phyloP scores from a whole-genome alignment of 2,329 filamentous ascomycete genomes.

The Diaporthe aspalathi region DNA sequence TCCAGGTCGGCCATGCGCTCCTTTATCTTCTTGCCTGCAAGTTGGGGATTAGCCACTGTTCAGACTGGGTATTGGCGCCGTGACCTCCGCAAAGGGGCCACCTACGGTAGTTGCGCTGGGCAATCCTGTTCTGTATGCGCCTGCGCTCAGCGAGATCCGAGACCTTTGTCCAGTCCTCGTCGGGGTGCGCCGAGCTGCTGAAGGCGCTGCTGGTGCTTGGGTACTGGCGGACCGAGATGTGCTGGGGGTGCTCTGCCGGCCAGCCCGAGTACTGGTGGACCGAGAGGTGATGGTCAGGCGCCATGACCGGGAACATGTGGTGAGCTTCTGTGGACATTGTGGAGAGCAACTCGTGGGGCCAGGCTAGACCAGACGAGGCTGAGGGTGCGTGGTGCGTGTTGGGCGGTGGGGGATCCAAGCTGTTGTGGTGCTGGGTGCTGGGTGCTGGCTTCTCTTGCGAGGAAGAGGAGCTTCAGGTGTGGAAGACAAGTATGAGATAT shows the following conservation, averaged over 20 bases:
- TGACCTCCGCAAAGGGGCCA: conserved; percentile 42
- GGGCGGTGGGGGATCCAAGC: not conserved
- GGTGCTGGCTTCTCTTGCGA: too few relatives aligned
- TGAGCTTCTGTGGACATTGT: conserved; percentile 38
- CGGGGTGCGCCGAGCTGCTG: conserved; percentile 91
- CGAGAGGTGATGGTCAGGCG: conserved; percentile 35
- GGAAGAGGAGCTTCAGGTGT: conserved; percentile 8
- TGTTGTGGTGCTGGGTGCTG: not conserved
- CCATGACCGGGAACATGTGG: conserved; percentile 39
- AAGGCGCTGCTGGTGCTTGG: conserved; percentile 87
- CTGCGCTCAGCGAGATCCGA: conserved; percentile 94
- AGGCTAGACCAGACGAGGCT: conserved; percentile 29
- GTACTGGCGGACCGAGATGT: conserved; percentile 39
- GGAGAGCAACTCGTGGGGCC: not conserved
- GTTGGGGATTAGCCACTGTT: conserved; percentile 38
- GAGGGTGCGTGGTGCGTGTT: conserved; percentile 3
- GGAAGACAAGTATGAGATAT: not conserved
- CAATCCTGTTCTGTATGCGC: conserved; percentile 97
- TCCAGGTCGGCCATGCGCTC: conserved; percentile 87
- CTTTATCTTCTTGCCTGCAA: conserved; percentile 91
- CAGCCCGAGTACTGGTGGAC: conserved; percentile 39
- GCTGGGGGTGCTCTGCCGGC: conserved; percentile 37
- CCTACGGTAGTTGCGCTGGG: conserved; percentile 94
- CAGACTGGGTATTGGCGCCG: not conserved
- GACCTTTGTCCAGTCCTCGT: conserved; percentile 99